phyloP scores from a whole-genome alignment of 129 eudicot species.

The Sambucus nigra region DNA sequence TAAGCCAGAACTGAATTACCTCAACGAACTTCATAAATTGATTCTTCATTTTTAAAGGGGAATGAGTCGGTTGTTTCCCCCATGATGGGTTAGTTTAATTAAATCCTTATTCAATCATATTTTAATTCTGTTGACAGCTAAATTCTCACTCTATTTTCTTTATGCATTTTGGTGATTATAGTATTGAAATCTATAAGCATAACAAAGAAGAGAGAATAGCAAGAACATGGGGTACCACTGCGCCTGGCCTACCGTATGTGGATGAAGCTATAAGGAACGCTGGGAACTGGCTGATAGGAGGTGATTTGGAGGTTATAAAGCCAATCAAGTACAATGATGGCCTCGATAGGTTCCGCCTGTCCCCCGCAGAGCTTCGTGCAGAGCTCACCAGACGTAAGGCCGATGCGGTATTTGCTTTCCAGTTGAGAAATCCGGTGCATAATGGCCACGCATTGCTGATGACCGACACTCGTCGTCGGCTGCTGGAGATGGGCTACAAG shows the following conservation, averaged over 20 bases:
- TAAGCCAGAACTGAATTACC: too few species aligned
- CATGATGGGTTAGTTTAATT: too few species aligned
- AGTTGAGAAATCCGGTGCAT: constrained; percentile 93
- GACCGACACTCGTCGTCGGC: constrained; percentile 93
- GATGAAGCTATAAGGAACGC: constrained; percentile 73
- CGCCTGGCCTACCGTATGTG: constrained; percentile 86
- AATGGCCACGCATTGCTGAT: constrained; percentile 89
- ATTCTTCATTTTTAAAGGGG: too few species aligned
- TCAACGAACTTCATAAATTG: too few species aligned
- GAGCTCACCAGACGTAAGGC: constrained; percentile 82
- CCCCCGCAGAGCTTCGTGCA: constrained; percentile 79
- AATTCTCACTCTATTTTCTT: too few species aligned
- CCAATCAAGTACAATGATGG: constrained; percentile 85
- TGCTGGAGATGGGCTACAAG: constrained; percentile 95
- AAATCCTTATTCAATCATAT: too few species aligned
- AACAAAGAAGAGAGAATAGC: constrained; percentile 95
- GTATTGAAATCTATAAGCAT: constrained; percentile 98
- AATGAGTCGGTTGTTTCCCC: too few species aligned
- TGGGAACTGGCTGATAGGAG: constrained; percentile 96
- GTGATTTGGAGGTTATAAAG: constrained; percentile 79
- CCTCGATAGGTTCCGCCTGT: constrained; percentile 68
- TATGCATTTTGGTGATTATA: too few species aligned
- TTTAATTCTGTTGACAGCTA: too few species aligned
- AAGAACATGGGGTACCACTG: constrained; percentile 97
- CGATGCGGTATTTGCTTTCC: constrained; percentile 94